These are phyloP conservation scores for Cryptococcus sp. DNA, from an alignment of 1,284 basidiomycete genomes.

Conservation along the genomic window DNA sequence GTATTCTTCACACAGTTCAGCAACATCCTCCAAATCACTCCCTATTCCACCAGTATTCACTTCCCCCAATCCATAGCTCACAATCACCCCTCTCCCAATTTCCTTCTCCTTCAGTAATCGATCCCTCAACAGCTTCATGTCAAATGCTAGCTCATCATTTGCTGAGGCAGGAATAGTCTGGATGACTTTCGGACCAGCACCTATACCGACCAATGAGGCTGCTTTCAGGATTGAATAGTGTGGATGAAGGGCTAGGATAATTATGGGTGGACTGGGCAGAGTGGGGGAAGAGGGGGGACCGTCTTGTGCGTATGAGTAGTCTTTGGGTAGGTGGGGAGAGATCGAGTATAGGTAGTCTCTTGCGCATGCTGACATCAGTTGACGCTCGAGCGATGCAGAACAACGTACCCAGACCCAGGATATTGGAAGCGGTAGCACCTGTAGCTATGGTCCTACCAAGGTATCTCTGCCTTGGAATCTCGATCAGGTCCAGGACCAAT, in stretches of 20 bases:
- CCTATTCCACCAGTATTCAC: constrained; percentile 54
- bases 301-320: constrained; percentile 48
- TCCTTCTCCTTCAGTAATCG: constrained; percentile 30
- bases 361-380: constrained; percentile 35
- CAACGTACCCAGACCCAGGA: constrained; percentile 49
- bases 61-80: constrained; percentile 51
- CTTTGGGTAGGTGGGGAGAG: constrained; percentile 25
- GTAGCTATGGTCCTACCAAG: constrained; percentile 51
- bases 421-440: constrained; percentile 53
- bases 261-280: constrained; percentile 41
- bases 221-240: constrained; percentile 53
- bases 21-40: constrained; percentile 35
- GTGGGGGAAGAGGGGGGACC: constrained; percentile 39
- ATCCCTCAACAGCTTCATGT: constrained; percentile 43
- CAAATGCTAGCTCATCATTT: constrained; percentile 46
- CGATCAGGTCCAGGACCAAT: constrained; percentile 50
- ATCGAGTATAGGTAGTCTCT: constrained; percentile 40
- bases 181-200: constrained; percentile 40
- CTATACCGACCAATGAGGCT: constrained; percentile 51
- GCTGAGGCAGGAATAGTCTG: constrained; percentile 30
- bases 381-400: background rate
- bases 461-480: constrained; percentile 41
- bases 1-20: constrained; percentile 46
- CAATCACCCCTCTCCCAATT: constrained; percentile 42
- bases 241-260: constrained; percentile 49